These are phyloP conservation scores for Berberis vulgaris DNA, from an alignment of 164 flowering plant species.

Conservation along the genomic window DNA sequence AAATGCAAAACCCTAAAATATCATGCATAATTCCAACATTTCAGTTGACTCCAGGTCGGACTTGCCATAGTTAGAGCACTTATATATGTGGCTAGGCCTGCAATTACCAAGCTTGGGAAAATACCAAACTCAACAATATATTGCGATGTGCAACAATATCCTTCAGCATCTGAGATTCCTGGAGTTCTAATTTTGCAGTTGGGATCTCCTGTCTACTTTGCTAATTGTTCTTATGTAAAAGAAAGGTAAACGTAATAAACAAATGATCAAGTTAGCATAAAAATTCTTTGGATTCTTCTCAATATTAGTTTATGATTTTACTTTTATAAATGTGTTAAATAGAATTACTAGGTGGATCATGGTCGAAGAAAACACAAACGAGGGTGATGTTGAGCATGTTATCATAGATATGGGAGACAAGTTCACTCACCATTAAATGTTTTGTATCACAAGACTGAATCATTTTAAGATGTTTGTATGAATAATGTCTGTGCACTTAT, in stretches of 20 bases:
- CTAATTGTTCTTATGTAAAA: slow-evolving; percentile 68
- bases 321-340: too few relatives aligned
- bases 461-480: not conserved
- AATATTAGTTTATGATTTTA: too few relatives aligned
- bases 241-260: slow-evolving; percentile 46
- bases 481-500: not conserved
- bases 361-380: slow-evolving; percentile 41
- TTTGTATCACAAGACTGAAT: not conserved
- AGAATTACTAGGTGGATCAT: slow-evolving; percentile 68
- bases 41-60: slow-evolving; percentile 43
- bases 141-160: slow-evolving; percentile 59
- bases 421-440: not conserved
- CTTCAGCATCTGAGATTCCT: slow-evolving; percentile 54
- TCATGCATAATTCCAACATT: not conserved
- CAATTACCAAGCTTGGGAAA: slow-evolving; percentile 56
- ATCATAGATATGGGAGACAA: slow-evolving; percentile 64
- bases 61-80: slow-evolving; percentile 74
- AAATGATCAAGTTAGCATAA: too few relatives aligned
- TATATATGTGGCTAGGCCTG: slow-evolving; percentile 78
- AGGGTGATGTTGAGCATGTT: slow-evolving; percentile 31
- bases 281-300: not conserved
- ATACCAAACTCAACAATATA: slow-evolving; percentile 68
- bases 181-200: slow-evolving; percentile 70
- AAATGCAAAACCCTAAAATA: not conserved
- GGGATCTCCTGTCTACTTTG: slow-evolving; percentile 82